phyloP scores from a whole-genome alignment of 352 stramenopile species.

The Globisporangium recalcitrans region DNA sequence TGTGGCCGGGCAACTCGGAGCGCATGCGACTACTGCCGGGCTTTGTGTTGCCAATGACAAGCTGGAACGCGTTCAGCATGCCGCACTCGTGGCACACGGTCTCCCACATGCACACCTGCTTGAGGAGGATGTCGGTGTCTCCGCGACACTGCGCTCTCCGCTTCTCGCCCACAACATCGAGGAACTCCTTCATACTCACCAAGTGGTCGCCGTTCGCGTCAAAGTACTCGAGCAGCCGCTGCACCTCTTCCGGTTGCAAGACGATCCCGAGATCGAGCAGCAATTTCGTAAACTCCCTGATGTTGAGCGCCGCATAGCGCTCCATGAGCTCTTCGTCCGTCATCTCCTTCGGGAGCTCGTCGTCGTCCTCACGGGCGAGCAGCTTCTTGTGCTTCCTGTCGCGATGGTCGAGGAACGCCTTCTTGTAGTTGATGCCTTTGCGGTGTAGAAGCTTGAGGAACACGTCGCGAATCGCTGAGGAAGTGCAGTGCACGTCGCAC shows the following conservation, averaged over 20 bases:
- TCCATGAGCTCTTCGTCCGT: constrained; percentile 59
- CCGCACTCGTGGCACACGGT: constrained; percentile 88
- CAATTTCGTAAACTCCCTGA: constrained; percentile 50
- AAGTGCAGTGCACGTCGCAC: constrained; percentile 87
- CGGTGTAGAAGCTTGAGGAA: constrained; percentile 90
- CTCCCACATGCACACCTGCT: constrained; percentile 88
- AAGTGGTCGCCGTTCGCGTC: constrained; percentile 58
- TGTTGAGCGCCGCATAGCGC: constrained; percentile 42
- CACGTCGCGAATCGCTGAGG: constrained; percentile 80
- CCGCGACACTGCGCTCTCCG: constrained; percentile 55
- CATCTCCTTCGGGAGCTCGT: constrained; percentile 55
- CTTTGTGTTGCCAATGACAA: constrained; percentile 55
- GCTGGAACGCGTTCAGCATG: constrained; percentile 88
- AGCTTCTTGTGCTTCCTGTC: constrained; percentile 50
- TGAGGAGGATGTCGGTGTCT: constrained; percentile 71
- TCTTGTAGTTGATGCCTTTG: constrained; percentile 81
- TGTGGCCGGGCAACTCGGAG: constrained; percentile 61
- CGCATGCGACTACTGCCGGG: constrained; percentile 39
- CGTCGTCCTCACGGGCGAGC: constrained; percentile 45
- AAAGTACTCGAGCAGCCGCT: constrained; percentile 86
- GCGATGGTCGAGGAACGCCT: constrained; percentile 70
- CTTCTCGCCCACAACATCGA: constrained; percentile 78
- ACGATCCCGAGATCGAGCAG: constrained; percentile 71
- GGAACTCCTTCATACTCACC: constrained; percentile 77
- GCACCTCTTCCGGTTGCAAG: constrained; percentile 72